These are phyloP conservation scores for Alternaria rosae DNA, from an alignment of 2,329 filamentous ascomycete species.

Conservation along the genomic window DNA sequence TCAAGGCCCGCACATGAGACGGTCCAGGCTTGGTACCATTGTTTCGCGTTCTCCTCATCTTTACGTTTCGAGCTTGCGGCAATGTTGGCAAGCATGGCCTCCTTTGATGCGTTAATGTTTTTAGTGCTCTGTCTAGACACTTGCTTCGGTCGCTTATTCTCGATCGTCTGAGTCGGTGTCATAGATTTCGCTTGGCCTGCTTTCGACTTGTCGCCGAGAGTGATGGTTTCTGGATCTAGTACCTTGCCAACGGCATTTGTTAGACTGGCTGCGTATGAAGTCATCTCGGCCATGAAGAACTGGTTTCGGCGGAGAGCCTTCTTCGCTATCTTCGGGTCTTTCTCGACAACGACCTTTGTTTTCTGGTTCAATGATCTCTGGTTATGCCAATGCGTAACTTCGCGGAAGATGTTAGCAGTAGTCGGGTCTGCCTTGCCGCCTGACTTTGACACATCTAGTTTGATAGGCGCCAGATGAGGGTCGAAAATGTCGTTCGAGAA, in stretches of 20 bases:
- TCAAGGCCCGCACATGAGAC: conserved; percentile 57
- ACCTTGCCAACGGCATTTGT: conserved; percentile 27
- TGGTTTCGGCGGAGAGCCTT: conserved; percentile 27
- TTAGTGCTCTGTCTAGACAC: conserved; percentile 36
- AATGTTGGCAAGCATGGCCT: conserved; percentile 55
- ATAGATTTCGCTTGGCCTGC: conserved; percentile 15
- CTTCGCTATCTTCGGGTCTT: conserved; percentile 45
- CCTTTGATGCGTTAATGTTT: conserved; percentile 48
- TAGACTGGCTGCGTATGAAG: conserved; percentile 22
- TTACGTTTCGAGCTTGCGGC: conserved; percentile 53
- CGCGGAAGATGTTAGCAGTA: conserved; percentile 55
- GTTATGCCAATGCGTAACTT: conserved; percentile 69
- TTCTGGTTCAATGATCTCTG: conserved; percentile 60
- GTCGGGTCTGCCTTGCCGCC: conserved; percentile 34
- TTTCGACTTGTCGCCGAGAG: conserved; percentile 40
- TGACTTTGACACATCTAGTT: conserved; percentile 45
- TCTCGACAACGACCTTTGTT: conserved; percentile 33
- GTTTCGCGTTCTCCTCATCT: conserved; percentile 51
- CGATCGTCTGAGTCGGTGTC: conserved; percentile 15
- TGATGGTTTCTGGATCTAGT: conserved; percentile 22
- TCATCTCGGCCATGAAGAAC: conserved; percentile 28
- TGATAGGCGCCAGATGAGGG: conserved; percentile 55
- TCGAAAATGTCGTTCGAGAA: conserved; percentile 59
- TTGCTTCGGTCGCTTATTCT: conserved; percentile 31
- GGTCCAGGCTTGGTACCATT: conserved; percentile 56